phyloP scores from a whole-genome alignment of 805 yeast species.

The Barnettozyma salicaria region DNA sequence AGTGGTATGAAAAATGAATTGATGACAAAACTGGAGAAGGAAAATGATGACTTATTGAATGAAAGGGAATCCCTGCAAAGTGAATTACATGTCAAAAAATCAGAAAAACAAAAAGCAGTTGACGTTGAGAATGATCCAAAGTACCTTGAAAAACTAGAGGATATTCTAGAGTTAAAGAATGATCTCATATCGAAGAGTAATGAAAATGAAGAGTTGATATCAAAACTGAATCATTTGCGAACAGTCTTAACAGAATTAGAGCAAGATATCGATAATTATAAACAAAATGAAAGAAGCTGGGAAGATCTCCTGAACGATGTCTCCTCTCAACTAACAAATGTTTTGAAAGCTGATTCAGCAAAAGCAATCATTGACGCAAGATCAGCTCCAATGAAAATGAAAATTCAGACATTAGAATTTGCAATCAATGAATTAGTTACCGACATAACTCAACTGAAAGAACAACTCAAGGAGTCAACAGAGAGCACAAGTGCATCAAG shows the following conservation, averaged over 20 bases:
- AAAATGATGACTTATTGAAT: conserved; percentile 16
- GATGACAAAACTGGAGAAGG: conserved; percentile 19
- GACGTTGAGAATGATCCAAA: conserved; percentile 7
- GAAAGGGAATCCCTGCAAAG: conserved; percentile 18
- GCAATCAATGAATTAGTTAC: conserved; percentile 17
- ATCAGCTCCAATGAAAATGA: conserved; percentile 20
- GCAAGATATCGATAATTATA: conserved; percentile 4
- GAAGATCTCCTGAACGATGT: conserved; percentile 14
- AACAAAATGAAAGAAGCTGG: conserved; percentile 11
- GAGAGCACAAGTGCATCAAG: too few species aligned
- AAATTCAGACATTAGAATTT: conserved; percentile 17
- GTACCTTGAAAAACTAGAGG: conserved; percentile 19
- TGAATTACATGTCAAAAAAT: conserved; percentile 11
- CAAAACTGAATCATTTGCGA: conserved; percentile 21
- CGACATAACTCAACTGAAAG: conserved; percentile 1
- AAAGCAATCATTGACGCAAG: conserved; percentile 19
- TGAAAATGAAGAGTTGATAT: conserved; percentile 20
- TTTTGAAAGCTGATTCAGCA: conserved; percentile 17
- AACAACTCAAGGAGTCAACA: too few species aligned
- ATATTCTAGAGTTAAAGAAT: conserved; percentile 24
- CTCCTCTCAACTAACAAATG: conserved; percentile 9
- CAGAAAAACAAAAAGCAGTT: neutral
- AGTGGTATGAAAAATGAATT: conserved; percentile 21
- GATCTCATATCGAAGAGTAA: conserved; percentile 23
- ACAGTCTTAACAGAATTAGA: conserved; percentile 9